These are phyloP conservation scores for Oryza brachyantha DNA, from an alignment of 176 grass and related monocot genomes.

Conservation along the genomic window DNA sequence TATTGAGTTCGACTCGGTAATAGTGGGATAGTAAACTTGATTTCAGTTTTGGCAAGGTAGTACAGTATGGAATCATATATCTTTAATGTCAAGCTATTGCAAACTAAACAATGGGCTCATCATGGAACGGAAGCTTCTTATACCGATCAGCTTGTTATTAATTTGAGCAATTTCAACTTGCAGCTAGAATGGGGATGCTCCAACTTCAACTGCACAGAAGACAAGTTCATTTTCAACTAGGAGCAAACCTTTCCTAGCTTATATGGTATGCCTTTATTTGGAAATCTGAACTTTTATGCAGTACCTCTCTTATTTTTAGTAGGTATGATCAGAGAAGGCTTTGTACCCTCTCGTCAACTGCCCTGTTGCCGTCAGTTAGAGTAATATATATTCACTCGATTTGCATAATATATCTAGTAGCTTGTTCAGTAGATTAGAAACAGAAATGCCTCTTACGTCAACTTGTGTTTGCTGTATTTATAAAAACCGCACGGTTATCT, in stretches of 20 bases:
- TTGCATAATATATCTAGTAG: constrained; percentile 10
- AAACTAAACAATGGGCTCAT: constrained; percentile 9
- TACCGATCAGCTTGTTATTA: neutral
- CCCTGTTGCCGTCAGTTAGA: constrained; percentile 2
- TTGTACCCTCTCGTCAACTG: constrained; percentile 8
- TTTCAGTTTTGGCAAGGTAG: neutral
- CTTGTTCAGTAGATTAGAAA: constrained; percentile 19
- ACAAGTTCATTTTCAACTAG: neutral
- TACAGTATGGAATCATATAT: constrained; percentile 1
- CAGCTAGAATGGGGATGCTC: neutral
- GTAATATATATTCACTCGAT: neutral
- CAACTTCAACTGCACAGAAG: neutral
- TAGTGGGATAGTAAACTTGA: neutral
- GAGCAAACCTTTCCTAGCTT: constrained; percentile 9
- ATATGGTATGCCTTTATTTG: neutral
- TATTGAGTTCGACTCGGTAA: neutral
- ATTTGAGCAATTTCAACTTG: constrained; percentile 3
- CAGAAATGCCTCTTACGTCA: constrained; percentile 30
- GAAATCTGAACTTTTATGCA: neutral
- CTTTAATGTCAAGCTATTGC: neutral
- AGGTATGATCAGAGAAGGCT: neutral
- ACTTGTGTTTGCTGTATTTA: constrained; percentile 10
- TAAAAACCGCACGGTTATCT: neutral
- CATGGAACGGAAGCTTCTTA: neutral
- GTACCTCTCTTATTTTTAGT: neutral